Base-by-base conservation (phyloP, 179 eudicot species). In the Corrigiola litoralis region DNA sequence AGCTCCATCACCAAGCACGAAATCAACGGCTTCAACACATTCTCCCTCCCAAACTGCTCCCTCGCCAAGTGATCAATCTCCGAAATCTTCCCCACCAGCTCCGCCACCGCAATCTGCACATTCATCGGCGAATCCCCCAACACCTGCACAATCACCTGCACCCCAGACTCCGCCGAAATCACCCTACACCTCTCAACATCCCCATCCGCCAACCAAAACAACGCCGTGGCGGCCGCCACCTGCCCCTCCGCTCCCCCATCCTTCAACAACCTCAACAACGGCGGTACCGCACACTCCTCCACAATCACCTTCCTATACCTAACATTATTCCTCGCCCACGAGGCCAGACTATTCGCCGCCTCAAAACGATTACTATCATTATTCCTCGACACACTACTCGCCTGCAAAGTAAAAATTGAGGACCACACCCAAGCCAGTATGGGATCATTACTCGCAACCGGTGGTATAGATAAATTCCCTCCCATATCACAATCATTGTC, bases 1-100 rank as follows among this genome's bases (percentile, higher is more conserved):
- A 72, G 66, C 55, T 82, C 94, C 71, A 79, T 64, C 16, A 73
- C 65, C 73, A 87, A 81, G 50, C 82, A 75, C 21, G 84, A 79
- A 60, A 87, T 68, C 25, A 87, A 54, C 0, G 83, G 90, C 65
- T 83, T 77, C 28, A 75, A 44, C 58, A 82, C 86, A 67, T 87
- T 87, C 75, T 79, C 90, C 28, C 76, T 77, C 65, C 86, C 90
- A 8, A 85, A 76, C 49, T 79, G 88, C 72, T 85, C 95, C 75
- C 84, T 85, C 6, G 84, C 86, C 16, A n/a, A 40, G 7, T 54
- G 44, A 49, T 85, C 88, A 50, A 77, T 61, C 55, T 85, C 83
- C 42, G 78, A 82, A 74, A 87, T 72, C 54, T 65, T 73, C 10
- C 87, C 78, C 62, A 87, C 88, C 80, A 87, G 65, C 4, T 78